A percentile compares a stretch with the other conserved stretches of the same genome.
Evolutionary conservation across 1,139 yeast species (phyloP).

Genomic region (Pichia sp.): DNA sequence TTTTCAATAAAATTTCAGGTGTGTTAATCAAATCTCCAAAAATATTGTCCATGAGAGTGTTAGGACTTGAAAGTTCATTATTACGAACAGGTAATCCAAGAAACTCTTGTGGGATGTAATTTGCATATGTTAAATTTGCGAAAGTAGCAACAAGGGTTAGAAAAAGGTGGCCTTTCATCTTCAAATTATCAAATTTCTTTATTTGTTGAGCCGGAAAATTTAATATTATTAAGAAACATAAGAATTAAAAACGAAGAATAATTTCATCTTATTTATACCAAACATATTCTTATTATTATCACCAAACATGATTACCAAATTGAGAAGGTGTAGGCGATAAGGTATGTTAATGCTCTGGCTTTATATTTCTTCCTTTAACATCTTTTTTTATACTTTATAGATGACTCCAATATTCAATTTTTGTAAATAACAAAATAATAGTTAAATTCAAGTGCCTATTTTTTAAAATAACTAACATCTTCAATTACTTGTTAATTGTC

Average conservation of each 20-base stretch:
- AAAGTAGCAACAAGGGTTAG: neutral
- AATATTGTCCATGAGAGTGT: slow-evolving; percentile 28
- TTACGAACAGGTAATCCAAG: neutral
- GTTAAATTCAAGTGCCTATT: too few relatives aligned
- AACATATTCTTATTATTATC: neutral
- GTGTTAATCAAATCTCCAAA: slow-evolving; percentile 26
- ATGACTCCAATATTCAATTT: too few relatives aligned
- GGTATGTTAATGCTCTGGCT: neutral
- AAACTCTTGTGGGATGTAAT: slow-evolving; percentile 2
- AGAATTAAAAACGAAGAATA: neutral
- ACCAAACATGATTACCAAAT: neutral
- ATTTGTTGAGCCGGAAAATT: too few relatives aligned
- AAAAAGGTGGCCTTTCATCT: too few relatives aligned
- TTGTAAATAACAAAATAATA: too few relatives aligned
- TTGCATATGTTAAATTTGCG: neutral
- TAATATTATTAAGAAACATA: too few relatives aligned
- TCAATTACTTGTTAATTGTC: too few relatives aligned
- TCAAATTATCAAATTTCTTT: too few relatives aligned
- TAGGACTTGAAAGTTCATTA: slow-evolving; percentile 1
- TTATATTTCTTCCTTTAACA: too few relatives aligned
- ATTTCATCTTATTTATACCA: too few relatives aligned
- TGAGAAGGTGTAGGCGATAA: slow-evolving; percentile 2
- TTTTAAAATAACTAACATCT: too few relatives aligned
- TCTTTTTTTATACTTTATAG: too few relatives aligned
- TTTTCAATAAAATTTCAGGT: slow-evolving; percentile 11